A percentile compares a stretch with the other conserved stretches of the same genome.
These are phyloP conservation scores for Candida vaughaniae DNA, from an alignment of 805 yeast species.

Conservation along the genomic window DNA sequence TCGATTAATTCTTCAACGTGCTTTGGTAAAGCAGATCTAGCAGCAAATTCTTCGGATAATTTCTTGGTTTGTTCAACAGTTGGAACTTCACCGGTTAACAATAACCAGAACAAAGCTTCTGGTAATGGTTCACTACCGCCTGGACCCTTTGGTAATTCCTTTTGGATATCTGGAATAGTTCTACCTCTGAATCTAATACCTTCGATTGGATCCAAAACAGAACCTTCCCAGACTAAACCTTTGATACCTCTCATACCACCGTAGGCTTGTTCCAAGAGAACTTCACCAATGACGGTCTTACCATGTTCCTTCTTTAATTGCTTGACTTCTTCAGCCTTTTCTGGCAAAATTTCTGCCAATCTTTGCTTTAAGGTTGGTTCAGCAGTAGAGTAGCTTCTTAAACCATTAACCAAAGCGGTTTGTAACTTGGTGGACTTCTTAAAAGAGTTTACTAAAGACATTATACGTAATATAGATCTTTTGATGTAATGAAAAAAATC, in stretches of 20 bases:
- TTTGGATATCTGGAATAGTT: slow-evolving; percentile 72
- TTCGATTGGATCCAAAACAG: slow-evolving; percentile 69
- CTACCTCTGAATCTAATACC: slow-evolving; percentile 80
- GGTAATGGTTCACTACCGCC: slow-evolving; percentile 67
- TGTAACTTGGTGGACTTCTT: slow-evolving; percentile 8
- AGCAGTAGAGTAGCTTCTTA: slow-evolving; percentile 32
- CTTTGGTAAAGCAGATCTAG: slow-evolving; percentile 62
- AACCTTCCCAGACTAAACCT: slow-evolving; percentile 78
- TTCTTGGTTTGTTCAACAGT: slow-evolving; percentile 55
- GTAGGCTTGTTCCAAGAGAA: slow-evolving; percentile 43
- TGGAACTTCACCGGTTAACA: slow-evolving; percentile 74
- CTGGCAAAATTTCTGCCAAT: slow-evolving; percentile 89
- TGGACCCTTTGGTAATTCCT: slow-evolving; percentile 58
- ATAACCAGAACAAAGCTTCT: slow-evolving; percentile 75
- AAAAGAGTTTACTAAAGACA: slow-evolving; percentile 10
- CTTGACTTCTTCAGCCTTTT: slow-evolving; percentile 87
- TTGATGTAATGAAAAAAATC: background rate
- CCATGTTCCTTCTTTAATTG: slow-evolving; percentile 90
- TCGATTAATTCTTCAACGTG: slow-evolving; percentile 61
- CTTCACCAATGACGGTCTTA: slow-evolving; percentile 58
- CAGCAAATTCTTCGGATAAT: slow-evolving; percentile 61
- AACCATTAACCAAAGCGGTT: slow-evolving; percentile 9
- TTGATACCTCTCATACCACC: slow-evolving; percentile 84
- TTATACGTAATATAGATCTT: background rate
- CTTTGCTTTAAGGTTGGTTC: slow-evolving; percentile 82